A percentile compares a stretch with the other conserved stretches of the same genome.
Conservation (phyloP, 345 rosid species). For the Hibiscus mutabilis region DNA sequence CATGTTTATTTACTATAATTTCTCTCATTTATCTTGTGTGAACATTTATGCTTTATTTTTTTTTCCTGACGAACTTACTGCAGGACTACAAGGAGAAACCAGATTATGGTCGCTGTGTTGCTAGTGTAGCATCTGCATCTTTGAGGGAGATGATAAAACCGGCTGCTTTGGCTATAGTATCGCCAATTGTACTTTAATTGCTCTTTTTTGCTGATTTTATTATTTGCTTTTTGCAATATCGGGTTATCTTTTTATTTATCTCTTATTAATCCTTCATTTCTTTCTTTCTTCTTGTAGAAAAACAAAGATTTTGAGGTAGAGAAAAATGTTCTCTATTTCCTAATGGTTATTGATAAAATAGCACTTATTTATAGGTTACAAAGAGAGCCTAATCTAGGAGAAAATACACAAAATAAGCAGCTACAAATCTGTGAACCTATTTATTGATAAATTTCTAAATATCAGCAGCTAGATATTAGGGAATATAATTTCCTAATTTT, state of each 20-base stretch:
- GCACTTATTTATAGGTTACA: no score
- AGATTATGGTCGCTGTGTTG: conserved; percentile 96
- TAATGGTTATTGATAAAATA: no score
- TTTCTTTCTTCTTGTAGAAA: background rate
- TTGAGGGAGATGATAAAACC: conserved; percentile 98
- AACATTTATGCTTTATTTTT: background rate
- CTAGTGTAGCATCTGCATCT: conserved; percentile 95
- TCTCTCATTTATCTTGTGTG: background rate
- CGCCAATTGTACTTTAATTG: conserved; percentile 57
- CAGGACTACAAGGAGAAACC: conserved; percentile 98
- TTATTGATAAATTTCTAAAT: no score
- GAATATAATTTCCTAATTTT: no score
- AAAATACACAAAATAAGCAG: no score
- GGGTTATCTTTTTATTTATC: background rate
- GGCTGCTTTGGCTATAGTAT: conserved; percentile 85
- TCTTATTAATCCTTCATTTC: background rate
- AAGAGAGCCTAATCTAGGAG: no score
- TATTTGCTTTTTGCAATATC: background rate
- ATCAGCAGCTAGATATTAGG: no score
- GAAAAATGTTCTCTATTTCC: no score
- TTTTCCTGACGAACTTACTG: conserved; percentile 10
- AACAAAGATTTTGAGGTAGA: no score
- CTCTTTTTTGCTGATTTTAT: background rate
- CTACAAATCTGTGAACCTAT: no score
- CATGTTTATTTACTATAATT: background rate